Conservation (phyloP, 257 asterid genomes). For the Cynanchum wilfordii region DNA sequence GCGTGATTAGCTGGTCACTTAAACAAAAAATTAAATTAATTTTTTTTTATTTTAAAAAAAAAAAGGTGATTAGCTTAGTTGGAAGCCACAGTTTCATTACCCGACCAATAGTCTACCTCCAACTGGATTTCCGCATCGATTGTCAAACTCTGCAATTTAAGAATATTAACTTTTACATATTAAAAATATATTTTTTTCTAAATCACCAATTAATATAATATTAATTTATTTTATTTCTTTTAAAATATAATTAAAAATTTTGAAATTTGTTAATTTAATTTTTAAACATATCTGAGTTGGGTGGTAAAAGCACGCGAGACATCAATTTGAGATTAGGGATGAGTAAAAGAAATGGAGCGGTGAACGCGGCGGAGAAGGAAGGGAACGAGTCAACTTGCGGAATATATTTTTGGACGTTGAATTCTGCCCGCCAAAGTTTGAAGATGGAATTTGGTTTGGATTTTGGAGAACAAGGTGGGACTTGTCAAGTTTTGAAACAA, state of each 20-base stretch:
- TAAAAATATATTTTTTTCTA: too few relatives aligned
- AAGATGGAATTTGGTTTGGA: constrained; percentile 8
- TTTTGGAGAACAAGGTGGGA: background rate
- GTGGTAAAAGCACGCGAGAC: background rate
- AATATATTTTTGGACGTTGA: constrained; percentile 2
- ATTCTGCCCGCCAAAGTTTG: constrained; percentile 23
- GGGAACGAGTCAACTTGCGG: constrained; percentile 16
- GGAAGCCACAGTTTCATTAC: constrained; percentile 8
- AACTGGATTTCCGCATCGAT: background rate
- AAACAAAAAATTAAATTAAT: background rate
- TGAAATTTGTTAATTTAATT: too few relatives aligned
- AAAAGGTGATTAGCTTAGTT: constrained; percentile 12
- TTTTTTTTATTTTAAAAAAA: too few relatives aligned
- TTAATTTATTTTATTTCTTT: too few relatives aligned
- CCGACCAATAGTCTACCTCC: constrained; percentile 3
- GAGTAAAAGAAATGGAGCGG: constrained; percentile 18
- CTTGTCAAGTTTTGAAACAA: background rate
- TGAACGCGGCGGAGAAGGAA: constrained; percentile 51
- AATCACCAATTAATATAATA: too few relatives aligned
- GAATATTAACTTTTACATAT: too few relatives aligned
- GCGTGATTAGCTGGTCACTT: constrained; percentile 20
- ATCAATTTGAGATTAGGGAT: background rate
- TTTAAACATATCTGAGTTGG: too few relatives aligned
- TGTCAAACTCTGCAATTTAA: background rate
- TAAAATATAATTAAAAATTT: too few relatives aligned